phyloP scores from a whole-genome alignment of 305 asterid species.

The Salvia sclarea region DNA sequence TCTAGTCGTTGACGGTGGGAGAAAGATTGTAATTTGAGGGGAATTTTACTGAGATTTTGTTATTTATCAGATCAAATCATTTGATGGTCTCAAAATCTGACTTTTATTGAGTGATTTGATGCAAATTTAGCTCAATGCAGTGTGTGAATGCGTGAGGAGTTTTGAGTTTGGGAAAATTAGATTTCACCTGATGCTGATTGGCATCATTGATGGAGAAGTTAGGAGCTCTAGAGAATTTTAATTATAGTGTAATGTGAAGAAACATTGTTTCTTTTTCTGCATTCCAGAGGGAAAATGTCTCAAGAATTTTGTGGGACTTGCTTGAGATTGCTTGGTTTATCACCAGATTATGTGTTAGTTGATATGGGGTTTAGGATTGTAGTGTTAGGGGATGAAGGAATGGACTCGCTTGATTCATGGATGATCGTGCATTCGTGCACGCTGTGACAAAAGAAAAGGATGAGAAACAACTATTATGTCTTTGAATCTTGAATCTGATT shows the following conservation, averaged over 20 bases:
- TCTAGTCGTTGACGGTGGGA: conserved; percentile 17
- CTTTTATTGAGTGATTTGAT: not conserved
- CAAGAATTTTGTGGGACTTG: not conserved
- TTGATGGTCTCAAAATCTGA: not conserved
- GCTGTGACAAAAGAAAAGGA: not conserved
- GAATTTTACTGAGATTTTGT: conserved; percentile 7
- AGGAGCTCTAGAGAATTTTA: conserved; percentile 14
- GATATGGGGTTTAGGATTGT: not conserved
- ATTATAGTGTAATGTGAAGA: not conserved
- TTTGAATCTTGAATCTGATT: not conserved
- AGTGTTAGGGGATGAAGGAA: not conserved
- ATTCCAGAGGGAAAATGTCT: not conserved
- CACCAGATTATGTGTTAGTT: not conserved
- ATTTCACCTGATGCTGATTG: not conserved
- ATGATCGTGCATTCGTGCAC: not conserved
- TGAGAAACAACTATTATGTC: not conserved
- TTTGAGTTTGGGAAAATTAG: not conserved
- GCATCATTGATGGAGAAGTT: conserved; percentile 5
- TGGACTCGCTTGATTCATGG: not conserved
- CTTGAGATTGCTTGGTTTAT: not conserved
- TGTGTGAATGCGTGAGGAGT: conserved; percentile 5
- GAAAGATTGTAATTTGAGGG: conserved; percentile 21
- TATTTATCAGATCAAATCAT: conserved; percentile 1
- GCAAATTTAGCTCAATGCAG: not conserved
- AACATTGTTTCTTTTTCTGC: not conserved